Evolutionary conservation across 805 yeast species (phyloP).

Genomic region (Lipomyces chichibuensis): DNA sequence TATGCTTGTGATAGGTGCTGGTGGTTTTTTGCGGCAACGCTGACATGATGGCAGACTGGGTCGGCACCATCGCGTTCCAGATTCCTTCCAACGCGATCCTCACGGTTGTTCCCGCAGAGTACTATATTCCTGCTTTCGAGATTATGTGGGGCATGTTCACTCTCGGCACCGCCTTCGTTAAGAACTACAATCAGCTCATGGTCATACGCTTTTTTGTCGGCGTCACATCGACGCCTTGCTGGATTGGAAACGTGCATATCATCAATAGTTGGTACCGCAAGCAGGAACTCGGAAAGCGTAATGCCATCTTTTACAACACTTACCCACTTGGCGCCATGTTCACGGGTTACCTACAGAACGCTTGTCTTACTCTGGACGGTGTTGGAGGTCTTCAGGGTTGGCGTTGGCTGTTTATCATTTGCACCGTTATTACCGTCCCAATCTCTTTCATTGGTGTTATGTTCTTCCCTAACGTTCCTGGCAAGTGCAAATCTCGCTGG

Average conservation of each 20-base stretch:
- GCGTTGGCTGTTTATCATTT: constrained; percentile 70
- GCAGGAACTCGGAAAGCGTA: constrained; percentile 54
- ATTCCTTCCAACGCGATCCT: constrained; percentile 44
- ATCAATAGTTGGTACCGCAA: constrained; percentile 61
- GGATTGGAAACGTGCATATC: constrained; percentile 51
- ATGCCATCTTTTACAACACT: constrained; percentile 49
- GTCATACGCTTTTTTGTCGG: constrained; percentile 70
- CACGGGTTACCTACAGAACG: constrained; percentile 58
- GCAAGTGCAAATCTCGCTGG: constrained; percentile 36
- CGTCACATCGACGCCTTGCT: constrained; percentile 68
- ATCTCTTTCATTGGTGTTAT: constrained; percentile 45
- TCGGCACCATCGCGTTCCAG: constrained; percentile 39
- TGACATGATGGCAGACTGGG: constrained; percentile 26
- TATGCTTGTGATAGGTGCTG: constrained; percentile 41
- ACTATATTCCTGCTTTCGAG: constrained; percentile 59
- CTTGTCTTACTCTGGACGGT: constrained; percentile 53
- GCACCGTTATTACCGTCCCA: constrained; percentile 48
- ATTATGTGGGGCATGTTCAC: constrained; percentile 71
- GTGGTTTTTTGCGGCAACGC: constrained; percentile 35
- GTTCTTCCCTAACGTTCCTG: constrained; percentile 55
- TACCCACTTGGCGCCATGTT: constrained; percentile 51
- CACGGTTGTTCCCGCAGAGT: constrained; percentile 41
- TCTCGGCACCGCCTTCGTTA: constrained; percentile 56
- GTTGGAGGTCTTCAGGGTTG: constrained; percentile 54
- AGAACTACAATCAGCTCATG: constrained; percentile 51